Percentiles rank a stretch among this genome's conserved stretches.
These are phyloP conservation scores for Pythium apleroticum DNA, from an alignment of 352 stramenopile species.

Conservation along the genomic window DNA sequence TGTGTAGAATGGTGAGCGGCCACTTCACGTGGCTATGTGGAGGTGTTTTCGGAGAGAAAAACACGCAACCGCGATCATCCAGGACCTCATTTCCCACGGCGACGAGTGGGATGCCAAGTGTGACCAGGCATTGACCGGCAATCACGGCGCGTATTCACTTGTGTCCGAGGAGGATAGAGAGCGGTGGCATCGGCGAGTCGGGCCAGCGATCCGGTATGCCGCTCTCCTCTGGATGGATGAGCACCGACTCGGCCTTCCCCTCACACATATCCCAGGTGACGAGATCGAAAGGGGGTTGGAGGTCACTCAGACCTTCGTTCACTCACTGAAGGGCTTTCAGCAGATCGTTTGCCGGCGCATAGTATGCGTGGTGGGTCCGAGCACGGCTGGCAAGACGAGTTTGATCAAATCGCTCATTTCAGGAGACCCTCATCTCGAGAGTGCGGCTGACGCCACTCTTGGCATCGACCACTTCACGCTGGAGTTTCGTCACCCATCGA, in stretches of 20 bases:
- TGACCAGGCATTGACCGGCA: no score
- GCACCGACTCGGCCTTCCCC: background rate
- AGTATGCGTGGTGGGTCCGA: constrained; percentile 29
- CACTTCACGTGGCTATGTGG: no score
- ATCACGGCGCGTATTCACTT: no score
- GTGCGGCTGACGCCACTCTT: background rate
- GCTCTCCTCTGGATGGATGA: background rate
- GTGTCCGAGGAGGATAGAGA: no score
- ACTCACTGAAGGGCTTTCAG: background rate
- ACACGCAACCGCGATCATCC: no score
- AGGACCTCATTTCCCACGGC: no score
- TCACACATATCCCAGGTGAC: background rate
- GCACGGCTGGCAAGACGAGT: constrained; percentile 30
- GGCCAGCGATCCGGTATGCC: background rate
- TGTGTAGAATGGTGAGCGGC: no score
- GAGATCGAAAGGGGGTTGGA: background rate
- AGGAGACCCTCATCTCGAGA: constrained; percentile 6
- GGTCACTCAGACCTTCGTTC: background rate
- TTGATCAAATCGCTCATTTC: background rate
- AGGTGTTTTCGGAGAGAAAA: no score
- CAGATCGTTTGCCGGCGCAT: constrained; percentile 9
- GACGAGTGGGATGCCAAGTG: no score
- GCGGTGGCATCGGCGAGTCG: background rate
- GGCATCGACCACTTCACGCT: background rate
- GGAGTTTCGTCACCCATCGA: background rate